Evolutionary conservation across 495 filamentous ascomycete genomes (phyloP), one percentile per base, ranked within the genome.

Genomic region (Geopyxis carbonaria): DNA sequence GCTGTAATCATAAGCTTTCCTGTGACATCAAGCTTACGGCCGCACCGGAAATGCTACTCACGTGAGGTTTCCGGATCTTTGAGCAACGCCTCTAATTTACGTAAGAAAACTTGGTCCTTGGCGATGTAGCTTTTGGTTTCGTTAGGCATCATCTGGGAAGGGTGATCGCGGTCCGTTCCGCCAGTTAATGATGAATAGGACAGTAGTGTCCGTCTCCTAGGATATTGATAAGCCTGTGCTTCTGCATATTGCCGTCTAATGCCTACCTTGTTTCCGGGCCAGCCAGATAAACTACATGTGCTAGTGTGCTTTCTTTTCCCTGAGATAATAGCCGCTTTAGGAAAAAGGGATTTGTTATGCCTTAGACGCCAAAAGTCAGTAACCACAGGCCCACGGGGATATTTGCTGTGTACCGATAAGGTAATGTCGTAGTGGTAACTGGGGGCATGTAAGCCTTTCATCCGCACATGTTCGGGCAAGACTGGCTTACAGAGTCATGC

Each of bases 331-430:
- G 40, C 24, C 52, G 34, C 32, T 56, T 55, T 20, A 56, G 34
- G 31, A 56, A 56, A 33, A 56, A 56, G 3, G 52, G 52, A 32
- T 56, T 56, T 20, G 52, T 56, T 10, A 56, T 55, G 15, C n/a
- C n/a, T n/a, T n/a, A n/a, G n/a, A n/a, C n/a, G n/a, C n/a, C n/a
- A n/a, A n/a, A n/a, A n/a, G n/a, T n/a, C n/a, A n/a, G n/a, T n/a
- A n/a, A n/a, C n/a, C n/a, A n/a, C n/a, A n/a, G n/a, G n/a, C n/a
- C n/a, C n/a, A n/a, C n/a, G n/a, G n/a, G n/a, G n/a, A n/a, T n/a
- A n/a, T n/a, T n/a, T n/a, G n/a, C n/a, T n/a, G n/a, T n/a, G n/a
- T n/a, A n/a, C 52, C 52, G 42, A 56, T 56, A 7, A 56, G 24
- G 15, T 56, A 56, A 23, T 55, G 47, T 6, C 51, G 45, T 22